Conservation (phyloP, 441 rosid genomes). For the Brassica hybrid region DNA sequence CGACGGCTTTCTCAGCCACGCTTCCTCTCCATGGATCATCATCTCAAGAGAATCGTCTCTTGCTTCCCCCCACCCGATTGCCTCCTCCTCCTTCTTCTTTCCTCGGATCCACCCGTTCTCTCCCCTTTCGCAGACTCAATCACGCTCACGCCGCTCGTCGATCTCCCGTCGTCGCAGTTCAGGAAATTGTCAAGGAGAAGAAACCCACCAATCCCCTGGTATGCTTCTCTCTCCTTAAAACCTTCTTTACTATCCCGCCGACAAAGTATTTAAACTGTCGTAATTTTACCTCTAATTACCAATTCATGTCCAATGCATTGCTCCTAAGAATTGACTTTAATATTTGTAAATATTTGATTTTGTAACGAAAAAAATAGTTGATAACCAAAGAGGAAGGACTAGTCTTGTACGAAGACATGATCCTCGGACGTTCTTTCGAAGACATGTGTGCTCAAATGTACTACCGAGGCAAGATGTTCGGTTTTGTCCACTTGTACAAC, state of each 20-base stretch:
- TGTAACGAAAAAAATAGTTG: conserved; percentile 56
- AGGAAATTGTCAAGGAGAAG: conserved; percentile 74
- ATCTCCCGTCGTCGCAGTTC: conserved; percentile 57
- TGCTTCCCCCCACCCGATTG: conserved; percentile 46
- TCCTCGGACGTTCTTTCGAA: conserved; percentile 86
- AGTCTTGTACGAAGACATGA: conserved; percentile 82
- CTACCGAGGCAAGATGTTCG: conserved; percentile 96
- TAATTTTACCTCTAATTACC: not conserved
- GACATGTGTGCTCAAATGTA: conserved; percentile 99
- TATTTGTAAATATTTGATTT: not conserved
- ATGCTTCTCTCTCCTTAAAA: not conserved
- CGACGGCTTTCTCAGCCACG: conserved; percentile 59
- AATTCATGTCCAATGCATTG: not conserved
- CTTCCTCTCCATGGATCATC: conserved; percentile 55
- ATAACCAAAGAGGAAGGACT: conserved; percentile 87
- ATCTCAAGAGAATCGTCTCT: conserved; percentile 48
- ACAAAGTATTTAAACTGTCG: no score
- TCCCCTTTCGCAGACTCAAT: conserved; percentile 42
- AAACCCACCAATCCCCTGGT: conserved; percentile 45
- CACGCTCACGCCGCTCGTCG: conserved; percentile 46
- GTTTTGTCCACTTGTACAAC: conserved; percentile 95
- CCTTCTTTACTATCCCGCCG: no score
- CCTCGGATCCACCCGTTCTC: conserved; percentile 60
- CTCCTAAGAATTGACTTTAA: not conserved
- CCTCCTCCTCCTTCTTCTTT: conserved; percentile 45